Evolutionary conservation across 2,329 filamentous ascomycete species (phyloP).

Genomic region (Epichloe bromicola): DNA sequence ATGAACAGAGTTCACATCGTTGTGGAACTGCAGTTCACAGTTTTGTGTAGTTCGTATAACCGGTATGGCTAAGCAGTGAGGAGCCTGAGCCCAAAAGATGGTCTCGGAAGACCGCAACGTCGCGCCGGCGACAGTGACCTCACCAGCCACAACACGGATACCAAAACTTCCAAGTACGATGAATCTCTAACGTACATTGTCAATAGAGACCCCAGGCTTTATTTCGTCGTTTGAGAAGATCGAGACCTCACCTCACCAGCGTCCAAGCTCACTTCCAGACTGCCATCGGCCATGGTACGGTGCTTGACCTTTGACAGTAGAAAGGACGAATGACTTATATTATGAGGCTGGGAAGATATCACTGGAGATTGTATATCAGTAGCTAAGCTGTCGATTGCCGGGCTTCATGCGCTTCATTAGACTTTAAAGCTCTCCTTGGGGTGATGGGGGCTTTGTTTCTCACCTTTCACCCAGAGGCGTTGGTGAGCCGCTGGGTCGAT

Average conservation of each 20-base stretch:
- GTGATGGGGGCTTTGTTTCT: neutral
- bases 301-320: conserved; percentile 31
- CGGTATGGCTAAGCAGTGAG: conserved; percentile 57
- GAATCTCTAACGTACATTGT: conserved; percentile 34
- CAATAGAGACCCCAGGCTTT: conserved; percentile 8
- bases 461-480: neutral
- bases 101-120: conserved; percentile 36
- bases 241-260: conserved; percentile 33
- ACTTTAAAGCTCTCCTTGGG: neutral
- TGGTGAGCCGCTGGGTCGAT: neutral
- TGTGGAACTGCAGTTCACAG: conserved; percentile 39
- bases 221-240: conserved; percentile 3
- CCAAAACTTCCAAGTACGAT: conserved; percentile 56
- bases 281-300: conserved; percentile 24
- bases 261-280: conserved; percentile 28
- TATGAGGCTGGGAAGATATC: conserved; percentile 4
- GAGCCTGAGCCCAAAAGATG: conserved; percentile 47
- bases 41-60: conserved; percentile 43
- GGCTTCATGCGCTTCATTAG: neutral
- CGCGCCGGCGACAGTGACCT: conserved; percentile 53
- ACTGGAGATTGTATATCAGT: neutral
- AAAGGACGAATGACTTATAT: conserved; percentile 32
- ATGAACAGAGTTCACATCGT: conserved; percentile 34
- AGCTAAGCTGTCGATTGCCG: neutral
- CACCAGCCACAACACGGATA: conserved; percentile 46